phyloP scores from a whole-genome alignment of 2,329 filamentous ascomycete species.

The Hymenoscyphus albidus region DNA sequence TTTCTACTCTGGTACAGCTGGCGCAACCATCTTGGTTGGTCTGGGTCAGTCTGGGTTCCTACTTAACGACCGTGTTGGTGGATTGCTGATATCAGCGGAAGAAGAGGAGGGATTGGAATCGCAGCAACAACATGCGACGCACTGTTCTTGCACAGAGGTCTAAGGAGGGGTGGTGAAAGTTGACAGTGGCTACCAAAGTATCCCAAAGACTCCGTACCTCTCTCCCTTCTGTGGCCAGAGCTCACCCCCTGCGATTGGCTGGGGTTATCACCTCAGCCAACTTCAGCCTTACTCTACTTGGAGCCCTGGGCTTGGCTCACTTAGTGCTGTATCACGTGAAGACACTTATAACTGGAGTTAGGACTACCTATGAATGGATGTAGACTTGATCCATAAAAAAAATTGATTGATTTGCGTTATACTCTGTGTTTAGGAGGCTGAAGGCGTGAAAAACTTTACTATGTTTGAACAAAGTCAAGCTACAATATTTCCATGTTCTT shows the following conservation, averaged over 20 bases:
- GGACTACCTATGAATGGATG: too few species aligned
- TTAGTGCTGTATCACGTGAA: too few species aligned
- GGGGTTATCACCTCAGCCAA: not conserved
- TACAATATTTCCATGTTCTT: too few species aligned
- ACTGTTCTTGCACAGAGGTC: not conserved
- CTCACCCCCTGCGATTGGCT: not conserved
- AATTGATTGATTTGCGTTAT: too few species aligned
- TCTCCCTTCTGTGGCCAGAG: not conserved
- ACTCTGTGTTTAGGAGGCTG: too few species aligned
- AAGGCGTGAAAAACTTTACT: too few species aligned
- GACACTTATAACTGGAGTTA: too few species aligned
- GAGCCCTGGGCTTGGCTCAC: too few species aligned
- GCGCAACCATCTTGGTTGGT: conserved; percentile 41
- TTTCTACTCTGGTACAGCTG: conserved; percentile 73
- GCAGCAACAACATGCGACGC: conserved; percentile 1
- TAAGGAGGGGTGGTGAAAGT: not conserved
- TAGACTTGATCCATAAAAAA: too few species aligned
- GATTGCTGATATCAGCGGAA: not conserved
- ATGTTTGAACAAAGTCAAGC: too few species aligned
- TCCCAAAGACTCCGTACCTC: not conserved
- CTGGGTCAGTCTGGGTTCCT: not conserved
- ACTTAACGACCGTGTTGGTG: not conserved
- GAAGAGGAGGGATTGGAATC: not conserved
- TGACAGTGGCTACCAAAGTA: not conserved
- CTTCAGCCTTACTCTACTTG: not conserved